Percentiles rank a stretch among this genome's conserved stretches.
phyloP scores from a whole-genome alignment of 108 stramenopile species.

The Nitzschia palea region DNA sequence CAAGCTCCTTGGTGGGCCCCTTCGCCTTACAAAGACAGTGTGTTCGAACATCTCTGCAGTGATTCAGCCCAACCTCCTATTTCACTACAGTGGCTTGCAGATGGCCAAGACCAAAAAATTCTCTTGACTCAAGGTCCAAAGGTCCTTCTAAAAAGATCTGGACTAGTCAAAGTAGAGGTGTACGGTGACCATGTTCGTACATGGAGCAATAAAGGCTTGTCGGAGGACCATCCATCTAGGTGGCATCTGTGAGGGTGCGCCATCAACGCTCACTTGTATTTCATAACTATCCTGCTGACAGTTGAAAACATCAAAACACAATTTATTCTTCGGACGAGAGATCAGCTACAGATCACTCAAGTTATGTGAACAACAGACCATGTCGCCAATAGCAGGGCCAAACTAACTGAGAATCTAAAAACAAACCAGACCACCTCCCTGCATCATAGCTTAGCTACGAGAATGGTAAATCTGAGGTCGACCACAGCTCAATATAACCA shows the following conservation, averaged over 20 bases:
- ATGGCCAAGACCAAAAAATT: slow-evolving; percentile 15
- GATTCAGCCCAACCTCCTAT: neutral
- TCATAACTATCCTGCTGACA: too few species aligned
- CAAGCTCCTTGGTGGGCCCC: slow-evolving; percentile 37
- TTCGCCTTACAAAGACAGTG: slow-evolving; percentile 2
- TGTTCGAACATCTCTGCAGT: slow-evolving; percentile 1
- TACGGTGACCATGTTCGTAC: slow-evolving; percentile 1
- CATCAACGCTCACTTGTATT: too few species aligned
- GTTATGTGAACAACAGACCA: too few species aligned
- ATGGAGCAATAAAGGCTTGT: slow-evolving; percentile 23
- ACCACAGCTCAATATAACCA: too few species aligned
- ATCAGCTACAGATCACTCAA: too few species aligned
- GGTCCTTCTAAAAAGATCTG: neutral
- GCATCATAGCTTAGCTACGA: too few species aligned
- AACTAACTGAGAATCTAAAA: too few species aligned
- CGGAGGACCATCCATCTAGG: slow-evolving; percentile 11
- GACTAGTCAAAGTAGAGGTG: slow-evolving; percentile 12
- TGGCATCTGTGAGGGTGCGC: slow-evolving; percentile 4
- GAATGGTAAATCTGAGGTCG: too few species aligned
- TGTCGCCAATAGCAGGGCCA: too few species aligned
- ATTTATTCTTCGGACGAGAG: too few species aligned
- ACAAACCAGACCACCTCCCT: too few species aligned
- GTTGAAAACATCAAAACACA: too few species aligned
- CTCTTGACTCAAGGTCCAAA: neutral
- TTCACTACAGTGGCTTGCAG: slow-evolving; percentile 15